These are phyloP conservation scores for Russula compacta DNA, from an alignment of 768 basidiomycete species.

Conservation along the genomic window DNA sequence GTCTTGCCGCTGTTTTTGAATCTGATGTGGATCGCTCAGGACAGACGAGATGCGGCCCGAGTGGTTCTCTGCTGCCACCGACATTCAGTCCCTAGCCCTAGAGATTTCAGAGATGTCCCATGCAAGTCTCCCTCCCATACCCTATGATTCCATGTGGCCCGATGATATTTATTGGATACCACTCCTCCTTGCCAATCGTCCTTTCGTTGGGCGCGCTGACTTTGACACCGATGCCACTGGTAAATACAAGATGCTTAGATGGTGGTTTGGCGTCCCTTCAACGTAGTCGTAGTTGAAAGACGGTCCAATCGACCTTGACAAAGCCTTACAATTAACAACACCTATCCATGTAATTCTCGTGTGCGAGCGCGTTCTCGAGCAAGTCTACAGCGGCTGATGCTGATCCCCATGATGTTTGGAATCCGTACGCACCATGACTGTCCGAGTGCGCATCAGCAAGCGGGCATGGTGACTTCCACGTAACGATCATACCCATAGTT, in stretches of 20 bases:
- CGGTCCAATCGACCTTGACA: background rate
- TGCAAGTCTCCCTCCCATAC: slow-evolving; percentile 34
- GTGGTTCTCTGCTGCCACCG: slow-evolving; percentile 50
- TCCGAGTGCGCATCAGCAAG: too few species aligned
- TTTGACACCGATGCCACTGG: slow-evolving; percentile 23
- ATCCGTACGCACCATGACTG: slow-evolving; percentile 33
- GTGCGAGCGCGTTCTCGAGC: slow-evolving; percentile 34
- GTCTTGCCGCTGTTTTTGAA: background rate
- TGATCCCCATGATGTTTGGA: slow-evolving; percentile 57
- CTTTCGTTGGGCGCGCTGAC: slow-evolving; percentile 44
- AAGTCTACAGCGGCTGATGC: slow-evolving; percentile 42
- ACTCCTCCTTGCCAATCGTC: slow-evolving; percentile 36
- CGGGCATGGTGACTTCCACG: background rate
- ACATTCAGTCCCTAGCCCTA: slow-evolving; percentile 6
- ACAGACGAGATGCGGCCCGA: slow-evolving; percentile 82
- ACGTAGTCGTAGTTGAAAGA: background rate
- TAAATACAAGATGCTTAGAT: slow-evolving; percentile 9
- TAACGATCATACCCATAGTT: slow-evolving; percentile 50
- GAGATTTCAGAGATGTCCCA: background rate
- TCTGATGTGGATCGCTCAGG: slow-evolving; percentile 30
- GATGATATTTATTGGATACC: slow-evolving; percentile 66
- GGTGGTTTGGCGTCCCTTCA: slow-evolving; percentile 20
- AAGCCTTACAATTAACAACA: background rate
- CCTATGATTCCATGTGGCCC: slow-evolving; percentile 54
- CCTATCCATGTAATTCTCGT: background rate